A percentile compares a stretch with the other conserved stretches of the same genome.
Evolutionary conservation across 2,329 filamentous ascomycete species (phyloP).

Genomic region (Fusarium proliferatum): DNA sequence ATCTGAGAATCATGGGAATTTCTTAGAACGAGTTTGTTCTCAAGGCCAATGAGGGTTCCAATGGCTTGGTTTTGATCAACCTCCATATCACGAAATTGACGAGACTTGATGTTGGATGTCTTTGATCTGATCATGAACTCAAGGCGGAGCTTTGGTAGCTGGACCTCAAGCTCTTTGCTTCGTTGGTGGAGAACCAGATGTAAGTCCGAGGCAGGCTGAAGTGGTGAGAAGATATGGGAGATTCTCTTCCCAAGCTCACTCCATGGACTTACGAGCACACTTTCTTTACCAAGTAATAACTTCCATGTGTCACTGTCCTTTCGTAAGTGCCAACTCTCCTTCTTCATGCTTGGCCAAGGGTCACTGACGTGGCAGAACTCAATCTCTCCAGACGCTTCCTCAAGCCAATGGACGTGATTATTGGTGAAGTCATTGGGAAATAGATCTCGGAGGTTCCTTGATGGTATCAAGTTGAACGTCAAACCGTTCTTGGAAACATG

Average conservation of each 20-base stretch:
- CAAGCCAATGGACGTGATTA: slow-evolving; percentile 60
- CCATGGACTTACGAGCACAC: not conserved
- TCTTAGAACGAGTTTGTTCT: slow-evolving; percentile 57
- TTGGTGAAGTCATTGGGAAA: slow-evolving; percentile 54
- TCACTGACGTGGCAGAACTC: slow-evolving; percentile 47
- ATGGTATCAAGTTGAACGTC: slow-evolving; percentile 50
- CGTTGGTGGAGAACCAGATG: slow-evolving; percentile 2
- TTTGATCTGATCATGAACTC: slow-evolving; percentile 4
- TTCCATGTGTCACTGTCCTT: slow-evolving; percentile 11
- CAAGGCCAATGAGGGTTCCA: slow-evolving; percentile 19
- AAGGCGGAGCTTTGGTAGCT: slow-evolving; percentile 40
- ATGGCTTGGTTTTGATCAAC: slow-evolving; percentile 28
- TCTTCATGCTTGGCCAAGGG: slow-evolving; percentile 41
- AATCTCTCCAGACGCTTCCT: slow-evolving; percentile 46
- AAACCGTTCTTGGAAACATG: slow-evolving; percentile 29
- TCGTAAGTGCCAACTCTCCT: slow-evolving; percentile 43
- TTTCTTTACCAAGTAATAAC: not conserved
- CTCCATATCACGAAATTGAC: slow-evolving; percentile 31
- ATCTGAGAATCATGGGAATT: slow-evolving; percentile 20
- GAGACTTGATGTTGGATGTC: slow-evolving; percentile 1
- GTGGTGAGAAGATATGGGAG: not conserved
- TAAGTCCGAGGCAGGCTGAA: slow-evolving; percentile 13
- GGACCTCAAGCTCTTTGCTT: not conserved
- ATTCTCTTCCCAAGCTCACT: not conserved
- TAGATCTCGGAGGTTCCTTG: slow-evolving; percentile 33